These are phyloP conservation scores for Coemansia sp. DNA, from an alignment of 192 early-diverging fungal species.

Conservation along the genomic window DNA sequence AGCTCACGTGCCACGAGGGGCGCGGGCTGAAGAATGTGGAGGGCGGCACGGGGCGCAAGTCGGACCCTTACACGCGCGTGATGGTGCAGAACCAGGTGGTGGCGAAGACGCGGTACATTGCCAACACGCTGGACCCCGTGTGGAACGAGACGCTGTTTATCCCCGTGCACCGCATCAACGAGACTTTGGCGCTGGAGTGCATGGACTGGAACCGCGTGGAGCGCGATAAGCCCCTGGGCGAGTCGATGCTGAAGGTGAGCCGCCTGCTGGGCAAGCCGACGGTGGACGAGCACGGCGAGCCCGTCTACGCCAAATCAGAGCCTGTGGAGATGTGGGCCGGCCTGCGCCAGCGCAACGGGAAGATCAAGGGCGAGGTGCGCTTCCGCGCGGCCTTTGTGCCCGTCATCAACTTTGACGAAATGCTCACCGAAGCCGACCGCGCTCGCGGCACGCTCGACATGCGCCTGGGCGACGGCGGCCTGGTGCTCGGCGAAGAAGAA, in stretches of 20 bases:
- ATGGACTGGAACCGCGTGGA: slow-evolving; percentile 88
- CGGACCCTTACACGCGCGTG: slow-evolving; percentile 89
- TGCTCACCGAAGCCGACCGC: slow-evolving; percentile 42
- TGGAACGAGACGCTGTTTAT: slow-evolving; percentile 93
- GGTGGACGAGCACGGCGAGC: slow-evolving; percentile 34
- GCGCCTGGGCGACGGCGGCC: slow-evolving; percentile 36
- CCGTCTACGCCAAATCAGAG: slow-evolving; percentile 44
- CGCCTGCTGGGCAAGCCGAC: slow-evolving; percentile 52
- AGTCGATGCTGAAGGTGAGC: slow-evolving; percentile 60
- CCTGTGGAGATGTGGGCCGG: slow-evolving; percentile 58
- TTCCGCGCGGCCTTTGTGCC: slow-evolving; percentile 62
- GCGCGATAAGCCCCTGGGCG: slow-evolving; percentile 86
- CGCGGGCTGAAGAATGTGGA: slow-evolving; percentile 85
- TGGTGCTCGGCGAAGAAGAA: slow-evolving; percentile 46
- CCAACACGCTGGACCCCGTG: slow-evolving; percentile 80
- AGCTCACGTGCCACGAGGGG: slow-evolving; percentile 73
- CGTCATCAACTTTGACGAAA: slow-evolving; percentile 55
- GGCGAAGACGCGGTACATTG: slow-evolving; percentile 77
- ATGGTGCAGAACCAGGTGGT: slow-evolving; percentile 62
- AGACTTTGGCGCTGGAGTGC: slow-evolving; percentile 73
- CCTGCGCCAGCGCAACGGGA: slow-evolving; percentile 59
- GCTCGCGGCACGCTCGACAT: slow-evolving; percentile 44
- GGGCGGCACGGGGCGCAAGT: slow-evolving; percentile 72
- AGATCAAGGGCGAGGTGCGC: slow-evolving; percentile 60
- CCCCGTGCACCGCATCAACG: slow-evolving; percentile 73